Evolutionary conservation across 257 asterid species (phyloP).

Genomic region (Vinca minor): DNA sequence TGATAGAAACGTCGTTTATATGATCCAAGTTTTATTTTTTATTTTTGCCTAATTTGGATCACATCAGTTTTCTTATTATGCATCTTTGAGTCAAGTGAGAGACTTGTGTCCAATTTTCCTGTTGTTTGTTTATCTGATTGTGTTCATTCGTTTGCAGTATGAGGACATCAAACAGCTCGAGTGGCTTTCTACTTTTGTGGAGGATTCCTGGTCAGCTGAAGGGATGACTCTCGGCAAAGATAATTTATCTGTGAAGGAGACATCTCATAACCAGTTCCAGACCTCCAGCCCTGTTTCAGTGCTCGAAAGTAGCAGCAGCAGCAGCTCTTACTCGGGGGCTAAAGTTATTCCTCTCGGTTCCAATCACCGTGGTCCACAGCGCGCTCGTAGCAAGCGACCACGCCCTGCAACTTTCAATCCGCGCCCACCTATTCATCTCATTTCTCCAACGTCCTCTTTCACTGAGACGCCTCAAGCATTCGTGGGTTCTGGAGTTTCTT

Average conservation of each 20-base stretch:
- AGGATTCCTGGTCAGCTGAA: slow-evolving; percentile 59
- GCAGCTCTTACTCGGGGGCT: slow-evolving; percentile 32
- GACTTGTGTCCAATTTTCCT: too few relatives aligned
- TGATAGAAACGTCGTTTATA: too few relatives aligned
- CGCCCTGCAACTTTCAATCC: slow-evolving; percentile 64
- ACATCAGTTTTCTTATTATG: background rate
- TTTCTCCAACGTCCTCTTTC: slow-evolving; percentile 32
- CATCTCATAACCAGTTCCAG: slow-evolving; percentile 37
- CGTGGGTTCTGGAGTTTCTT: slow-evolving; percentile 21
- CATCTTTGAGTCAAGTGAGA: too few relatives aligned
- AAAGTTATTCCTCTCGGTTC: slow-evolving; percentile 47
- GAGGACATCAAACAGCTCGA: slow-evolving; percentile 60
- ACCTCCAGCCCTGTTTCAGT: slow-evolving; percentile 71
- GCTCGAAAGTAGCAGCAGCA: slow-evolving; percentile 64
- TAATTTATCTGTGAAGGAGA: slow-evolving; percentile 21
- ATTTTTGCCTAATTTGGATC: background rate
- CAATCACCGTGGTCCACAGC: slow-evolving; percentile 53
- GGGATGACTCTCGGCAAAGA: slow-evolving; percentile 58
- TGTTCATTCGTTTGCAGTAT: slow-evolving; percentile 34
- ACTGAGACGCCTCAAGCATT: slow-evolving; percentile 30
- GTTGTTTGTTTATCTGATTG: background rate
- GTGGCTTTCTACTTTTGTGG: slow-evolving; percentile 73
- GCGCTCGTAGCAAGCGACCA: slow-evolving; percentile 89
- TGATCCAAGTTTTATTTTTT: too few relatives aligned
- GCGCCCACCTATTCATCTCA: slow-evolving; percentile 39